phyloP scores from a whole-genome alignment of 2,329 filamentous ascomycete genomes.

The Colletotrichum orbiculare region DNA sequence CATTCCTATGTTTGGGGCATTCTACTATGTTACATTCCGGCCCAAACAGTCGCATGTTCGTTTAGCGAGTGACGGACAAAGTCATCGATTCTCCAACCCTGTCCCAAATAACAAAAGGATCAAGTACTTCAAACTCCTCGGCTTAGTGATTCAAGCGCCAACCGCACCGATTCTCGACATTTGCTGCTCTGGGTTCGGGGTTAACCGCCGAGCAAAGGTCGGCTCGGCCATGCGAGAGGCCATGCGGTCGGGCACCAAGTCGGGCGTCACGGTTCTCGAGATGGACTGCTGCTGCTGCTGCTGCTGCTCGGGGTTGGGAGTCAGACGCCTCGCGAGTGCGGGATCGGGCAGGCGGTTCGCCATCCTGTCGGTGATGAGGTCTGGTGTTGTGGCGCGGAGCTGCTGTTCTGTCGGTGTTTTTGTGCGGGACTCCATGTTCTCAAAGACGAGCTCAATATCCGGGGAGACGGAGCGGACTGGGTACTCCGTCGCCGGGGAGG shows the following conservation, averaged over 20 bases:
- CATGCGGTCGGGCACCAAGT: slow-evolving; percentile 71
- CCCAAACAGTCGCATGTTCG: background rate
- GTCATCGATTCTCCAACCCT: background rate
- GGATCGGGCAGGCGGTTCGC: slow-evolving; percentile 66
- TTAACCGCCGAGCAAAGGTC: slow-evolving; percentile 54
- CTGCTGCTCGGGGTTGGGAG: slow-evolving; percentile 61
- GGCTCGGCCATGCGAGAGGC: slow-evolving; percentile 66
- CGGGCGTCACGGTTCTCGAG: slow-evolving; percentile 57
- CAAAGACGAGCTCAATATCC: slow-evolving; percentile 33
- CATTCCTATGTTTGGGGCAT: background rate
- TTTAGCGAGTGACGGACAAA: background rate
- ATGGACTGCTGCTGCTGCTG: slow-evolving; percentile 31
- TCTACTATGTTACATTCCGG: slow-evolving; percentile 27
- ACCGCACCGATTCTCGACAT: slow-evolving; percentile 42
- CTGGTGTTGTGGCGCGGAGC: slow-evolving; percentile 59
- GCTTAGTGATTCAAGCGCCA: slow-evolving; percentile 36
- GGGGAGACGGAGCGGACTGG: slow-evolving; percentile 56
- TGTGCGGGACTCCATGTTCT: slow-evolving; percentile 33
- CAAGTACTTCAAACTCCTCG: background rate
- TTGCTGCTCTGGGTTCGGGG: slow-evolving; percentile 61
- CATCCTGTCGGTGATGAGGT: slow-evolving; percentile 68
- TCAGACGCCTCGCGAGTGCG: slow-evolving; percentile 54
- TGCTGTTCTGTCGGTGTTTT: slow-evolving; percentile 54
- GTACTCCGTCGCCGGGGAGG: slow-evolving; percentile 66
- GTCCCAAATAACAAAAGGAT: background rate